Conservation (phyloP, 2,329 filamentous ascomycete genomes). For the Cordyceps fumosorosea region DNA sequence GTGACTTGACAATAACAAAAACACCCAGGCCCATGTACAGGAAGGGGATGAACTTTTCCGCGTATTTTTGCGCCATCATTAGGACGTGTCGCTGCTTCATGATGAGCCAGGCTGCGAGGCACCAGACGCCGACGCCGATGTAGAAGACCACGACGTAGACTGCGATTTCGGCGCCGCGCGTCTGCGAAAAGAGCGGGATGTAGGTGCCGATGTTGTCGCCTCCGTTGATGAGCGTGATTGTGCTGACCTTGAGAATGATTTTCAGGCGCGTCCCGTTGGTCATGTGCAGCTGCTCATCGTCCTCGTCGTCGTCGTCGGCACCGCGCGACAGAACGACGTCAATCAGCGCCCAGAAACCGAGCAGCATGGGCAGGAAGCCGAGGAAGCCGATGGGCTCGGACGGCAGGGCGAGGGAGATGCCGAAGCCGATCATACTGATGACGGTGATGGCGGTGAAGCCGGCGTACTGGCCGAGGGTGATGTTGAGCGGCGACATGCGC, state of each 20-base stretch:
- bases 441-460: conserved; percentile 28
- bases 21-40: conserved; percentile 28
- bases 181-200: conserved; percentile 28
- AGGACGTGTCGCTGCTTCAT: conserved; percentile 27
- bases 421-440: conserved; percentile 30
- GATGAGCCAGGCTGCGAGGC: conserved; percentile 22
- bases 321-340: conserved; percentile 18
- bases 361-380: conserved; percentile 26
- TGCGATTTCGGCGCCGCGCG: conserved; percentile 24
- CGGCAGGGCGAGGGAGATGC: conserved; percentile 24
- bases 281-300: conserved; percentile 7
- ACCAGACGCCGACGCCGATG: conserved; percentile 27
- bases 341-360: conserved; percentile 25
- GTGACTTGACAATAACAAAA: conserved; percentile 27
- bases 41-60: conserved; percentile 22
- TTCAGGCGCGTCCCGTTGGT: conserved; percentile 14
- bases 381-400: conserved; percentile 30
- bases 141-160: conserved; percentile 28
- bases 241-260: conserved; percentile 23
- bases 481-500: conserved; percentile 18
- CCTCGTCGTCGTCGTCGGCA: conserved; percentile 14
- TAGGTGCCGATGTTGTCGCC: conserved; percentile 31
- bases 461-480: conserved; percentile 23
- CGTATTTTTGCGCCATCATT: conserved; percentile 21
- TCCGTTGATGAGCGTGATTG: conserved; percentile 28